phyloP scores from a whole-genome alignment of 306 rosid species.

The Citrullus amarus region DNA sequence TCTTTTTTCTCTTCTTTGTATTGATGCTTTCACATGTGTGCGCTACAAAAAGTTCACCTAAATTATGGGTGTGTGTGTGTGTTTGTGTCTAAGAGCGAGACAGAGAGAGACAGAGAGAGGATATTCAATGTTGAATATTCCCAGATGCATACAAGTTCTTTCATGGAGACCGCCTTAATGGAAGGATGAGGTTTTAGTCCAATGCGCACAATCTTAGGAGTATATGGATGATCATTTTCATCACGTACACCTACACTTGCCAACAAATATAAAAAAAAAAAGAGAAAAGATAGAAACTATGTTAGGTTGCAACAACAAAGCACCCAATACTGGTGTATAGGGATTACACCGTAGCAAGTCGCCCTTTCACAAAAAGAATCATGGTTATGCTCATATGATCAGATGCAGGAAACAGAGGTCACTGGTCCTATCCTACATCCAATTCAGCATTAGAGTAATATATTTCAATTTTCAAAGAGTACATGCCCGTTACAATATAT shows the following conservation, averaged over 20 bases:
- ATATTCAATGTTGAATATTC: constrained; percentile 6
- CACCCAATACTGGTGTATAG: neutral
- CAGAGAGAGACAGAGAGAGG: constrained; percentile 4
- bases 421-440: neutral
- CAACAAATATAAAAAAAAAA: neutral
- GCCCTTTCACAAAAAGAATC: neutral
- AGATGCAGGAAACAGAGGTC: neutral
- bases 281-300: neutral
- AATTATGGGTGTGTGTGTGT: neutral
- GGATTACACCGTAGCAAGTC: neutral
- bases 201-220: constrained; percentile 80
- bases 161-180: constrained; percentile 64
- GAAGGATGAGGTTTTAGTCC: constrained; percentile 91
- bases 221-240: constrained; percentile 62
- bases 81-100: neutral
- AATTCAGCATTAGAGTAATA: neutral
- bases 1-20: neutral
- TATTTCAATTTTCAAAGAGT: neutral
- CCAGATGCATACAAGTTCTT: constrained; percentile 60
- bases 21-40: neutral
- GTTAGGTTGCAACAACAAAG: constrained; percentile 3
- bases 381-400: neutral
- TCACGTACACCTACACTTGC: constrained; percentile 62
- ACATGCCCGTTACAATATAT: neutral
- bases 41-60: neutral